phyloP scores from a whole-genome alignment of 176 grass and related monocot species.

The Cymbopogon citratus region DNA sequence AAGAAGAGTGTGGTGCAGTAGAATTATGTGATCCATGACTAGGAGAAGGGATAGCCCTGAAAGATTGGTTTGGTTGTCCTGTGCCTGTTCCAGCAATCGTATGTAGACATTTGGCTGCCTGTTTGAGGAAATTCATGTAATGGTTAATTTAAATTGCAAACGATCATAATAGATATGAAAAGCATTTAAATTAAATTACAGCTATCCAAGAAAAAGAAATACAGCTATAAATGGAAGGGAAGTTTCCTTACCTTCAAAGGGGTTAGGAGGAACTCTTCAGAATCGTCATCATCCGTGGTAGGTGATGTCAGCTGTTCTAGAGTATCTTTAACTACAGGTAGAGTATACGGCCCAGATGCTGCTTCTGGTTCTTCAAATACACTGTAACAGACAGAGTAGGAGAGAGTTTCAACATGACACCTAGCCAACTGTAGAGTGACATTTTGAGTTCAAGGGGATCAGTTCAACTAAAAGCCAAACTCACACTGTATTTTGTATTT shows the following conservation, averaged over 20 bases:
- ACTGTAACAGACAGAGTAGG: slow-evolving; percentile 24
- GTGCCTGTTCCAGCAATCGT: not conserved
- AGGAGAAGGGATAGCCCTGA: slow-evolving; percentile 24
- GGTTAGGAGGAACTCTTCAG: slow-evolving; percentile 17
- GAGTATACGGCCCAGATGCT: slow-evolving; percentile 5
- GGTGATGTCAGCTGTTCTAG: slow-evolving; percentile 26
- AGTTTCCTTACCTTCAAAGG: slow-evolving; percentile 27
- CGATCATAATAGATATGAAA: not conserved
- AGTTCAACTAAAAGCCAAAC: not conserved
- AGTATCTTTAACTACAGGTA: slow-evolving; percentile 33
- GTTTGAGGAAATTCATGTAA: slow-evolving; percentile 15
- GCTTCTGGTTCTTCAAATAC: slow-evolving; percentile 50
- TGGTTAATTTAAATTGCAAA: not conserved
- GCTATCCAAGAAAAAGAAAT: not conserved
- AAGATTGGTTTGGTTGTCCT: slow-evolving; percentile 15
- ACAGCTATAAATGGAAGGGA: not conserved
- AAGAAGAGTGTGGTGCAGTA: slow-evolving; percentile 21
- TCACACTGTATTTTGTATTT: not conserved
- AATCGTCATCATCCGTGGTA: not conserved
- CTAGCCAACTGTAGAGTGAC: not conserved
- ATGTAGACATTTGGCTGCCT: slow-evolving; percentile 33
- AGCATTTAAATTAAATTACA: not conserved
- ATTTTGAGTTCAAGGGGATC: not conserved
- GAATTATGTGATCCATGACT: slow-evolving; percentile 18
- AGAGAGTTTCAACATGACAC: slow-evolving; percentile 1